Evolutionary conservation across 306 rosid genomes (phyloP), one percentile per base, ranked within the genome.

Genomic region (Crotalaria pallida): DNA sequence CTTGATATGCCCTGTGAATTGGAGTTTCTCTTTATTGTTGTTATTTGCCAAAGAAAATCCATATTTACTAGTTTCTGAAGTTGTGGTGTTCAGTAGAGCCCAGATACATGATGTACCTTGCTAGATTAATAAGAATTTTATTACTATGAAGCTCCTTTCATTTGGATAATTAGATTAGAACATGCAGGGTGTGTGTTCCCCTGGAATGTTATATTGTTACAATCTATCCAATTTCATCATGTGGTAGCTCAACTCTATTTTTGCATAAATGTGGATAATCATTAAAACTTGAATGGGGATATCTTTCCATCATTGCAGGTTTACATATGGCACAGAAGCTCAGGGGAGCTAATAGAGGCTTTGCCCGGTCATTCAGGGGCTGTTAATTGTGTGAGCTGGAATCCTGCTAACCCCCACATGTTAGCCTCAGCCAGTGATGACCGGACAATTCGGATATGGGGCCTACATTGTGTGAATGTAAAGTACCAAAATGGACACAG

Each of bases 401-500:
- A 95, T 74, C 99, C 99, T 26, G 72, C 85, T 5, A 95, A 95
- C 38, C 96, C 96, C 7, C 96, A 95, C 85, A 89, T 95, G 97
- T 78, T 95, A 65, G 99, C 99, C 76, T 95, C 97, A 0, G 97
- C 96, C 31, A 95, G 99, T 40, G 99, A 95, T 69, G 99, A 95
- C 79, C 85, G 91, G 15, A 91, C 99, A 12, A 89, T 95, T 64
- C 81, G 96, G 77, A 91, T 95, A 82, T 95, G 99, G 99, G 99
- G 99, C 58, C 66, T 95, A 34, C 87, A 82, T 40, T 82, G 82
- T 73, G 85, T 83, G 71, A 81, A 76, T 31, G 80, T 72, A 24
- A 89, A 91, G 73, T 80, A 55, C 78, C 89, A 72, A 64, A 84
- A 84, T 70, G 84, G 57, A 10, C 84, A 75, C 76, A 69, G 85